Conservation (phyloP, 2,329 filamentous ascomycete species). For the Thyridium curvatum region DNA sequence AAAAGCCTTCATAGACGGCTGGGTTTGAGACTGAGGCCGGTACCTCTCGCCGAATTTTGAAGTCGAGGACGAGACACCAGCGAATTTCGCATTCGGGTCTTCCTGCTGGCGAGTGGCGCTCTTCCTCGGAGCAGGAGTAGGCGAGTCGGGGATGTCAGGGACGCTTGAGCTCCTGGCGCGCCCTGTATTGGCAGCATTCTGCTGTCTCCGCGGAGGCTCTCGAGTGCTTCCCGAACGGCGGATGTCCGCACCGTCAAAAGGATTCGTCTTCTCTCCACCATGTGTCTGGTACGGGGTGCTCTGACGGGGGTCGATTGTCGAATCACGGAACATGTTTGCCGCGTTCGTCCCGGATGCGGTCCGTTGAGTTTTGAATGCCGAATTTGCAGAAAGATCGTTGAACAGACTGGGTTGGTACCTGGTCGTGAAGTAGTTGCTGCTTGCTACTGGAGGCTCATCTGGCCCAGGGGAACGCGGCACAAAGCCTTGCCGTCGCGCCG, state of each 20-base stretch:
- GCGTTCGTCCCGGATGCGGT: conserved; percentile 32
- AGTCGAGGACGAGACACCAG: not conserved
- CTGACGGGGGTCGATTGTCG: conserved; percentile 40
- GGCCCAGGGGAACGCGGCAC: conserved; percentile 41
- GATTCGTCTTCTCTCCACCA: conserved; percentile 53
- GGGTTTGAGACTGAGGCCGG: not conserved
- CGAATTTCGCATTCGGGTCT: no score
- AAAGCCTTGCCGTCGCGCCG: conserved; percentile 38
- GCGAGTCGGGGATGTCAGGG: conserved; percentile 17
- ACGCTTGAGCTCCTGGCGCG: conserved; percentile 24
- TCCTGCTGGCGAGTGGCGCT: conserved; percentile 1
- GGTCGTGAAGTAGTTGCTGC: conserved; percentile 42
- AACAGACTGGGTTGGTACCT: conserved; percentile 12
- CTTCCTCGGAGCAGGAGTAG: conserved; percentile 1
- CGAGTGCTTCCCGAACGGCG: conserved; percentile 40
- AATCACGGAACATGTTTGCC: conserved; percentile 39
- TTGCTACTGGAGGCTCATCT: conserved; percentile 46
- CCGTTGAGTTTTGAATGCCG: conserved; percentile 7
- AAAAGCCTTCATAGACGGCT: not conserved
- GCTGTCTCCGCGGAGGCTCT: conserved; percentile 20
- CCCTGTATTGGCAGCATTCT: conserved; percentile 7
- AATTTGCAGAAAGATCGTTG: conserved; percentile 11
- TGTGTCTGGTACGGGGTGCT: conserved; percentile 51
- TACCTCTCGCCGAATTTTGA: conserved; percentile 2
- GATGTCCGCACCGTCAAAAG: conserved; percentile 42